Percentiles rank a stretch among this genome's conserved stretches.
Evolutionary conservation across 129 eudicot species (phyloP).

Genomic region (Chrysanthemum seticuspe): DNA sequence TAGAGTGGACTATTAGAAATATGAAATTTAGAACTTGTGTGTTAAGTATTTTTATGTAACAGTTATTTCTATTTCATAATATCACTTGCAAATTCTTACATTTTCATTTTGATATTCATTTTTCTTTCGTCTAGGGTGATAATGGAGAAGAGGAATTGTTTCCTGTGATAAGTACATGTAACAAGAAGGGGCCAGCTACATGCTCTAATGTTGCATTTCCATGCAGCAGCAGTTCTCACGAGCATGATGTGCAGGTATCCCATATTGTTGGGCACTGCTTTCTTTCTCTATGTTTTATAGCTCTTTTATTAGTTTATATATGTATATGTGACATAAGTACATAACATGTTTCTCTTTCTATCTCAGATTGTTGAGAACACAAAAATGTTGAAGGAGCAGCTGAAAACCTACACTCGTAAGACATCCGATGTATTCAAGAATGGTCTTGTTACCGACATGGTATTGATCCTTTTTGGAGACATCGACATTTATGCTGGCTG

Average conservation of each 20-base stretch:
- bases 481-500: neutral
- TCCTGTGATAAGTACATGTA: neutral
- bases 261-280: neutral
- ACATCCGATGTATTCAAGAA: slow-evolving; percentile 34
- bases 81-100: neutral
- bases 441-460: slow-evolving; percentile 43
- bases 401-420: slow-evolving; percentile 29
- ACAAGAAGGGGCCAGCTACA: neutral
- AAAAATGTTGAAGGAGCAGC: slow-evolving; percentile 34
- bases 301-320: neutral
- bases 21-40: neutral
- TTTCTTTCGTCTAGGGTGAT: slow-evolving; percentile 22
- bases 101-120: neutral
- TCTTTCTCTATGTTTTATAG: neutral
- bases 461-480: slow-evolving; percentile 11
- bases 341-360: neutral
- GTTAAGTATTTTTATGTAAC: neutral
- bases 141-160: slow-evolving; percentile 27
- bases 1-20: no score
- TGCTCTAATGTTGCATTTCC: neutral
- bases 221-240: neutral
- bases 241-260: slow-evolving; percentile 12
- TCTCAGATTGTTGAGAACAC: slow-evolving; percentile 44
- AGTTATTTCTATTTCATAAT: neutral
- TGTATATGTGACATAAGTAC: no score